Evolutionary conservation across 352 stramenopile species (phyloP).

Genomic region (Phytophthora brassicae): DNA sequence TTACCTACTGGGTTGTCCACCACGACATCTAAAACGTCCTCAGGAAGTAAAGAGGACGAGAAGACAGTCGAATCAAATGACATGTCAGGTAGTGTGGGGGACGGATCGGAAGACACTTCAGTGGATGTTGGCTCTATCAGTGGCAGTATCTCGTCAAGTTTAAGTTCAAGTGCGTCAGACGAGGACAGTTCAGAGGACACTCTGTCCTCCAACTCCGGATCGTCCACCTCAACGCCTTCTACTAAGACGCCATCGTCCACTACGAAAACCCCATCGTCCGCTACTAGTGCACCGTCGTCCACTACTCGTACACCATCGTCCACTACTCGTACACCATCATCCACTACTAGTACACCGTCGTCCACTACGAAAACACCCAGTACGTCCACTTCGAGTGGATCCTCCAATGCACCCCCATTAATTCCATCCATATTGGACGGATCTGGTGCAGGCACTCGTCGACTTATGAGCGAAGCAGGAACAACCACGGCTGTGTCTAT

Average conservation of each 20-base stretch:
- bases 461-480: too few relatives aligned
- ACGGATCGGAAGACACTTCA: constrained; percentile 15
- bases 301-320: constrained; percentile 31
- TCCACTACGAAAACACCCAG: constrained; percentile 24
- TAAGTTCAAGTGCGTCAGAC: not conserved
- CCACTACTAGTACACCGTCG: constrained; percentile 30
- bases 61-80: constrained; percentile 10
- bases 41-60: constrained; percentile 20
- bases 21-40: constrained; percentile 13
- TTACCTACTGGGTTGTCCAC: constrained; percentile 37
- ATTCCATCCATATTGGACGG: constrained; percentile 7
- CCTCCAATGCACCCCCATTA: constrained; percentile 23
- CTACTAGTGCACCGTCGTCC: constrained; percentile 20
- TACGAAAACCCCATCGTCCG: constrained; percentile 23
- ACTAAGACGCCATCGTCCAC: constrained; percentile 29
- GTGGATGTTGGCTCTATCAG: constrained; percentile 18
- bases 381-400: constrained; percentile 29
- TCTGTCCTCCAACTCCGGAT: constrained; percentile 9
- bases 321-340: constrained; percentile 24
- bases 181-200: constrained; percentile 3
- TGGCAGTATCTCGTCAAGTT: constrained; percentile 5
- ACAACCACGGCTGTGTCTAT: too few relatives aligned
- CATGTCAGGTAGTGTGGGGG: constrained; percentile 22
- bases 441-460: too few relatives aligned
- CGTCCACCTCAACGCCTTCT: constrained; percentile 15